Evolutionary conservation across 2,329 filamentous ascomycete genomes (phyloP).

Genomic region (Hirsutella rhossiliensis): DNA sequence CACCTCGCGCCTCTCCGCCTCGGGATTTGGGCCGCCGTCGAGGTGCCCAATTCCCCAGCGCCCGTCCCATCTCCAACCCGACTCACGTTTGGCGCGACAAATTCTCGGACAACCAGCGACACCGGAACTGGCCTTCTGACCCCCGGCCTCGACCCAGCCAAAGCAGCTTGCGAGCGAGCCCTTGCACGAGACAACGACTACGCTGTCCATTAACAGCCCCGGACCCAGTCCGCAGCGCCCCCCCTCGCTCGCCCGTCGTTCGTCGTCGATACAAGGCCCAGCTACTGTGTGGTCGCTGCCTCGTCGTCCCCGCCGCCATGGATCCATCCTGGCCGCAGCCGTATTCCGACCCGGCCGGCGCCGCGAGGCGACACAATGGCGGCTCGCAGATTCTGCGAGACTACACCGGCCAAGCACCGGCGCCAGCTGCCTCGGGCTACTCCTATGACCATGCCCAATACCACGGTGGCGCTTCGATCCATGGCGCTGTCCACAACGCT

Average conservation of each 20-base stretch:
- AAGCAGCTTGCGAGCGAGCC: background rate
- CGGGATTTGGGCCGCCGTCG: conserved; percentile 9
- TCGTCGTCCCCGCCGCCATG: conserved; percentile 24
- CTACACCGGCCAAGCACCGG: conserved; percentile 27
- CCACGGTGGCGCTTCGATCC: conserved; percentile 29
- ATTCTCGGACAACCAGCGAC: background rate
- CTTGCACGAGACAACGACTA: background rate
- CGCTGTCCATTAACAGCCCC: background rate
- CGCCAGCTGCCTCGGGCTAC: conserved; percentile 12
- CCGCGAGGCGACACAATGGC: conserved; percentile 53
- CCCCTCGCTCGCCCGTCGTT: background rate
- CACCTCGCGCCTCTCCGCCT: conserved; percentile 6
- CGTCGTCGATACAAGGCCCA: background rate
- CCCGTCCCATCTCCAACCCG: background rate
- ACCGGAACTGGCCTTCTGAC: background rate
- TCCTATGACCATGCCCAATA: conserved; percentile 60
- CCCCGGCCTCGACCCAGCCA: background rate
- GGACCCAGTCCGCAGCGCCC: background rate
- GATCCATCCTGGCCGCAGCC: conserved; percentile 53
- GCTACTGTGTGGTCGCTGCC: conserved; percentile 3
- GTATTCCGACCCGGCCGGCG: conserved; percentile 52
- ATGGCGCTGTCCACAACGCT: conserved; percentile 23
- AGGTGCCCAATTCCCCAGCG: conserved; percentile 9
- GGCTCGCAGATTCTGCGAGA: conserved; percentile 32
- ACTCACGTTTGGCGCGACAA: conserved; percentile 1